Evolutionary conservation across 1,284 basidiomycete genomes (phyloP), one percentile per base, ranked within the genome.

Genomic region (Apiotrichum siamense): DNA sequence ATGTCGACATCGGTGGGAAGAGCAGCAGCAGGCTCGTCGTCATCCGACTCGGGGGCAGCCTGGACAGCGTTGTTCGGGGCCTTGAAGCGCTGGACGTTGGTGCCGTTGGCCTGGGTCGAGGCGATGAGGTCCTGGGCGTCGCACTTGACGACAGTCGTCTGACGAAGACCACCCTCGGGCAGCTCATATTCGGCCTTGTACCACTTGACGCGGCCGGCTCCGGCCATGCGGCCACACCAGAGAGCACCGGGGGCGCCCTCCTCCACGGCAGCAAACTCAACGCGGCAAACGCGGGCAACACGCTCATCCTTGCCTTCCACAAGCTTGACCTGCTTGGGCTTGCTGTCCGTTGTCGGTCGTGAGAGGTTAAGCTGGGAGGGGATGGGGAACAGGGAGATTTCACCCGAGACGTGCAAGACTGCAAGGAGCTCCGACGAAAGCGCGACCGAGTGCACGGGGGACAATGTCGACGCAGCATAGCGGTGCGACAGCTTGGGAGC

Each of bases 1-100:
- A 91, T 79, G 67, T 93, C 83, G 10, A 85, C 83, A 59, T 91
- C 87, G 18, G 92, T 67, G 7, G 73, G 70, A 3, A 75, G 61
- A n/a, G 67, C 56, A 2, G 69, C 51, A 21, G 82, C 77, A 24
- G 70, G 59, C 20, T 69, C 69, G 3, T 65, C 63, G 21, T 65
- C 60, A 20, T 63, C 59, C 26, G 67, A 69, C 18, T 66, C 62
- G 11, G 57, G 51, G 15, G 64, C 58, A 13, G 59, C 55, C 32
- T 68, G 63, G 23, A 61, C 55, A n/a, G 58, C 58, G 24, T 57
- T 57, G 25, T 59, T 49, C 7, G 70, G 68, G 15, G 70, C 69
- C 27, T 60, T 52, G 57, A 62, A 74, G n/a, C 72, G 69, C 45
- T 75, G 72, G 7, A 67, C 47, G 44, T 37, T 50, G 31, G 47